These are phyloP conservation scores for Mycena maculata DNA, from an alignment of 768 basidiomycete species.

Conservation along the genomic window DNA sequence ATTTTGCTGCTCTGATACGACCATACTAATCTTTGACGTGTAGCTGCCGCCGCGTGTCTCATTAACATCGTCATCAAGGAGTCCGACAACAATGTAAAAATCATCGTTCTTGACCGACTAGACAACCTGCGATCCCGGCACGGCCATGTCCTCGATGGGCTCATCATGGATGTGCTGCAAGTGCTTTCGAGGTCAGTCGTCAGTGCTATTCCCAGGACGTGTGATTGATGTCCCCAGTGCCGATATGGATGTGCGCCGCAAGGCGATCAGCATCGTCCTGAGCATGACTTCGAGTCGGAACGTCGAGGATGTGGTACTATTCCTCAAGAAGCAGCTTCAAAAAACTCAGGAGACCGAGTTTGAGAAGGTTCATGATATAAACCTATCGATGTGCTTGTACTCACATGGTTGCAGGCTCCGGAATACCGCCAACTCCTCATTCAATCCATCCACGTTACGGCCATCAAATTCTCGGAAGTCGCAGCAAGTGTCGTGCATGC, in stretches of 20 bases:
- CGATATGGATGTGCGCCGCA: slow-evolving; percentile 96
- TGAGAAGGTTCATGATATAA: slow-evolving; percentile 75
- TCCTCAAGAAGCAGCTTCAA: slow-evolving; percentile 98
- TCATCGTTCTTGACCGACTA: slow-evolving; percentile 94
- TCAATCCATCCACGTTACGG: slow-evolving; percentile 96
- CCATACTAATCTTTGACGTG: slow-evolving; percentile 13
- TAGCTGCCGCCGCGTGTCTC: slow-evolving; percentile 90
- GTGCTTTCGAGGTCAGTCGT: slow-evolving; percentile 77
- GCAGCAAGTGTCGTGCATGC: slow-evolving; percentile 96
- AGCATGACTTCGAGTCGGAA: slow-evolving; percentile 95
- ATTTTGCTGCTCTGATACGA: not conserved
- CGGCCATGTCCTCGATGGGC: slow-evolving; percentile 86
- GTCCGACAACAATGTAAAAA: slow-evolving; percentile 98
- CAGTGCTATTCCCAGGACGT: not conserved
- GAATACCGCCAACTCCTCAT: slow-evolving; percentile 98
- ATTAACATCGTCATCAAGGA: slow-evolving; percentile 93
- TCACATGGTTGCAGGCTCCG: slow-evolving; percentile 65
- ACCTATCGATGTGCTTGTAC: not conserved
- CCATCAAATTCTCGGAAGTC: slow-evolving; percentile 96
- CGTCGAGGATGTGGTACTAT: slow-evolving; percentile 94
- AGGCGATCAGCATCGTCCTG: slow-evolving; percentile 89
- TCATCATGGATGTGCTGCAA: slow-evolving; percentile 96
- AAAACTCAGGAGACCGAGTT: slow-evolving; percentile 92
- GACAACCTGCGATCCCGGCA: slow-evolving; percentile 86
- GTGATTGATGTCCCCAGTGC: slow-evolving; percentile 60